phyloP scores from a whole-genome alignment of 306 rosid genomes.

The Vigna unguiculata region DNA sequence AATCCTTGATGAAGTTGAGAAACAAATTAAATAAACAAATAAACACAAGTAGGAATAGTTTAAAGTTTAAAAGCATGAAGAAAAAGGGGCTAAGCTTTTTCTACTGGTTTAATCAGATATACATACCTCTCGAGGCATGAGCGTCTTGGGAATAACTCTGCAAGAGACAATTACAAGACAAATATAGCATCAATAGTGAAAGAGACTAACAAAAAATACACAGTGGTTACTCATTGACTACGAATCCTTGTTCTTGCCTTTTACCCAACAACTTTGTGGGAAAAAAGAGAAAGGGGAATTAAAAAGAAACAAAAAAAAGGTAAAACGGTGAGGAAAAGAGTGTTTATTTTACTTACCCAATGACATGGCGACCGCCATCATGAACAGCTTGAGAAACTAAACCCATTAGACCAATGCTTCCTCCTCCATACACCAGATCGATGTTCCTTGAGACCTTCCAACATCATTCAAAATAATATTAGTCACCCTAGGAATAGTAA shows the following conservation, averaged over 20 bases:
- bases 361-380: slow-evolving; percentile 99
- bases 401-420: slow-evolving; percentile 99
- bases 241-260: slow-evolving; percentile 42
- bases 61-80: background rate
- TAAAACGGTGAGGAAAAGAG: background rate
- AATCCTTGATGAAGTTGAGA: slow-evolving; percentile 36
- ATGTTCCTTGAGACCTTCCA: slow-evolving; percentile 90
- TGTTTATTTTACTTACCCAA: slow-evolving; percentile 65
- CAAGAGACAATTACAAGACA: slow-evolving; percentile 80
- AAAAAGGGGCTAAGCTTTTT: slow-evolving; percentile 59
- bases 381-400: slow-evolving; percentile 98
- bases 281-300: slow-evolving; percentile 27
- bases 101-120: slow-evolving; percentile 44
- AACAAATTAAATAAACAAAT: slow-evolving; percentile 8
- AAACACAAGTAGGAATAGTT: slow-evolving; percentile 15
- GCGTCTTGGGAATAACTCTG: slow-evolving; percentile 99
- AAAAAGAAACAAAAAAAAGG: slow-evolving; percentile 4
- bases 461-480: slow-evolving; percentile 40
- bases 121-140: slow-evolving; percentile 99
- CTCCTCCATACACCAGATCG: slow-evolving; percentile 98
- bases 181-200: slow-evolving; percentile 55
- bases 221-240: slow-evolving; percentile 47
- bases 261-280: slow-evolving; percentile 43
- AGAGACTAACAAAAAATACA: slow-evolving; percentile 42
- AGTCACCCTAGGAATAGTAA: slow-evolving; percentile 34